Evolutionary conservation across 2,329 filamentous ascomycete species (phyloP), one percentile per base, ranked within the genome.

Genomic region (Dothideomycetidae sp.): DNA sequence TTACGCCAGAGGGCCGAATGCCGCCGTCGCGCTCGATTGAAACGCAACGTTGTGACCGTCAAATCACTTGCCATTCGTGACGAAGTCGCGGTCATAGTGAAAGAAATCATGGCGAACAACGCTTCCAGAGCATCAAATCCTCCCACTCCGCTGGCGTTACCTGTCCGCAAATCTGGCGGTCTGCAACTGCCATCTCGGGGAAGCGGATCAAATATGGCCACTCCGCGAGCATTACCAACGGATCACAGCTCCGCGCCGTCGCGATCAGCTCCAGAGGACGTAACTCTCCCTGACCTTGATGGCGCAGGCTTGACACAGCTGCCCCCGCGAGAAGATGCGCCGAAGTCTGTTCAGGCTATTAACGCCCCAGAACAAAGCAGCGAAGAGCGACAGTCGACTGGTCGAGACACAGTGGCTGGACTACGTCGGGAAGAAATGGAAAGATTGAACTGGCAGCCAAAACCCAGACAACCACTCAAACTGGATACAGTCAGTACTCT

Each of bases 201-300:
- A 39, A 66, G 58, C 44, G 61, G 60, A 10, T 71, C 68, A 0
- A 68, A 67, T 43, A 62, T 67, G 53, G 62, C 66, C n/a, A 71
- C 68, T 11, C 68, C 68, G 15, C 55, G 69, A 28, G 67, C 61
- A 10, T 55, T 58, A 41, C 66, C 67, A 23, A 32, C 36, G 7
- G 36, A 29, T 9, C 31, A 19, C 7, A 38, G 18, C 10, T 10
- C 33, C 18, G 30, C 5, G 17, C 26, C 18, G 29, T 17, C 4
- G 31, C 30, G 2, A 32, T 32, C 12, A 30, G 33, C 10, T 12
- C 12, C 21, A 26, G n/a, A 26, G n/a, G 21, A 7, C 7, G 29
- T 26, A 17, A 31, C 10, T 21, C 16, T 38, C 3, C 36, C 36
- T 11, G 36, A 38, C 14, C 31, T 38, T 9, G 36, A 38, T n/a